Evolutionary conservation across 306 rosid genomes (phyloP).

Genomic region (Amphicarpaea edgeworthii): DNA sequence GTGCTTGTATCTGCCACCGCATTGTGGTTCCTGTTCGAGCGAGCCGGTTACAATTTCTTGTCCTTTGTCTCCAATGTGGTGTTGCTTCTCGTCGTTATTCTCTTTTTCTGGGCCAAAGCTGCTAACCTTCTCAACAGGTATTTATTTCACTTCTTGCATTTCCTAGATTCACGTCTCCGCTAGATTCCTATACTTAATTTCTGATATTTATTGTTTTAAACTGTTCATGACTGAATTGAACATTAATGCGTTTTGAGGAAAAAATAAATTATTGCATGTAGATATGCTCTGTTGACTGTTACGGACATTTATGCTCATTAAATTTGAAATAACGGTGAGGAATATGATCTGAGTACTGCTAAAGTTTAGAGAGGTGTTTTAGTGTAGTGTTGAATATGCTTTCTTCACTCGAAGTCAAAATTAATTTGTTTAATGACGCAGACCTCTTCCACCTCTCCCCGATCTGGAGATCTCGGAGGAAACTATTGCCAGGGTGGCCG

Average conservation of each 20-base stretch:
- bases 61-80: constrained; percentile 90
- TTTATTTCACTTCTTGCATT: constrained; percentile 35
- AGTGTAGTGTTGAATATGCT: background rate
- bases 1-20: constrained; percentile 67
- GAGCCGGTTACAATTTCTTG: constrained; percentile 83
- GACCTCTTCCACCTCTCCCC: constrained; percentile 98
- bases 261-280: background rate
- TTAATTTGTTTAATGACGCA: constrained; percentile 45
- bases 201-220: background rate
- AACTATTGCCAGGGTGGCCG: constrained; percentile 63
- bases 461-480: constrained; percentile 91
- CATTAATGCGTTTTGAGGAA: background rate
- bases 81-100: constrained; percentile 83
- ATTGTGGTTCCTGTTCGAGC: constrained; percentile 85
- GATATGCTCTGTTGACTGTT: constrained; percentile 20
- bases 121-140: constrained; percentile 97
- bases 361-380: background rate
- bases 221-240: background rate
- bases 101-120: constrained; percentile 95
- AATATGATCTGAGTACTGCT: background rate
- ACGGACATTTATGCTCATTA: background rate
- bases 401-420: constrained; percentile 24
- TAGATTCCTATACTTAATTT: background rate
- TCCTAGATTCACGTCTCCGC: background rate
- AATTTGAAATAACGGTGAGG: background rate